phyloP scores from a whole-genome alignment of 1,284 basidiomycete species.

The Pascua sp. region DNA sequence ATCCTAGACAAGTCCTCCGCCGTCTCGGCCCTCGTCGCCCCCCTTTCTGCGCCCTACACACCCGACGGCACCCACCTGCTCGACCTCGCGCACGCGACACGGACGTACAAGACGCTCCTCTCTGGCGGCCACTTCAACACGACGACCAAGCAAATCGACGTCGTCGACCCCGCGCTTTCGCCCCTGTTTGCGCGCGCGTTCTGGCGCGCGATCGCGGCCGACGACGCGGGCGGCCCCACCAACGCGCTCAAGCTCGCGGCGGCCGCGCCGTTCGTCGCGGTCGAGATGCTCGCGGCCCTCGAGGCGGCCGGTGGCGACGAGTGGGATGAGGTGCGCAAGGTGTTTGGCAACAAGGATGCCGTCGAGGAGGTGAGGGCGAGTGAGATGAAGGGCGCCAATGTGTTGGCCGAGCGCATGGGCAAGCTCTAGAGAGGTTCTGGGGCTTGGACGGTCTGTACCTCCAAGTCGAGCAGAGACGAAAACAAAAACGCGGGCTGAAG shows the following conservation, averaged over 20 bases:
- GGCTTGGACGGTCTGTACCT: not conserved
- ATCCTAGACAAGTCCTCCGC: conserved; percentile 62
- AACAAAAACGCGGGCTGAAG: too few species aligned
- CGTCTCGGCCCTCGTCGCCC: conserved; percentile 58
- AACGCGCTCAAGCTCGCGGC: conserved; percentile 60
- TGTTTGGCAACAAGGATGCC: conserved; percentile 56
- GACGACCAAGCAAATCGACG: conserved; percentile 56
- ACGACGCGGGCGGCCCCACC: conserved; percentile 39
- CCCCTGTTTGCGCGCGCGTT: conserved; percentile 59
- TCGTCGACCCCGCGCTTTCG: conserved; percentile 58
- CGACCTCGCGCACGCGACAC: conserved; percentile 71
- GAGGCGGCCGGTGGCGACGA: conserved; percentile 50
- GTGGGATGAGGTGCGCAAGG: conserved; percentile 55
- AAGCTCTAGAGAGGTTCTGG: conserved; percentile 19
- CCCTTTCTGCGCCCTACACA: conserved; percentile 59
- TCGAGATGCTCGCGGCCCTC: conserved; percentile 68
- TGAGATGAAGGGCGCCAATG: conserved; percentile 43
- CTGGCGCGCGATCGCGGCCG: conserved; percentile 54
- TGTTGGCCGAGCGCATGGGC: conserved; percentile 42
- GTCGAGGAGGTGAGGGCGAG: conserved; percentile 39
- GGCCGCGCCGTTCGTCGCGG: conserved; percentile 71
- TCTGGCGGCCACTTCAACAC: conserved; percentile 84
- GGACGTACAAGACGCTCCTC: conserved; percentile 77
- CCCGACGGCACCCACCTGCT: conserved; percentile 59
- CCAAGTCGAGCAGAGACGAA: not conserved